Conservation (phyloP, 139 green algal genomes). For the Marvania coccoides region DNA sequence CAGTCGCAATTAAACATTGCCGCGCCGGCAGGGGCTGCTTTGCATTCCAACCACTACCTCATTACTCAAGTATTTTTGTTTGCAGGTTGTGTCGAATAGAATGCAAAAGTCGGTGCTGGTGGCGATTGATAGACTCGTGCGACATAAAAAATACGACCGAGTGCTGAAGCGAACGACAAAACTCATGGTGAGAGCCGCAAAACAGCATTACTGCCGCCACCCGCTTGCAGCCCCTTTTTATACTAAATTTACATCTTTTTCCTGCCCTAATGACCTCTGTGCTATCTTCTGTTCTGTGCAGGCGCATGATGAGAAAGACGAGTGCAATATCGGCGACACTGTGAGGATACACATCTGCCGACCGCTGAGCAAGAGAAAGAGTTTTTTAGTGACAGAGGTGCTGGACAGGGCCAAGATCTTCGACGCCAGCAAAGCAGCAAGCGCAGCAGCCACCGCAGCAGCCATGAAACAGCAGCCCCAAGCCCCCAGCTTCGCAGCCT, state of each 20-base stretch:
- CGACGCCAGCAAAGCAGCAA: constrained; percentile 24
- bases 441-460: constrained; percentile 11
- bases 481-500: constrained; percentile 18
- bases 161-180: constrained; percentile 32
- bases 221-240: not conserved
- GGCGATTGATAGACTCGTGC: constrained; percentile 28
- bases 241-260: not conserved
- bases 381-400: constrained; percentile 38
- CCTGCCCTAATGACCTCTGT: not conserved
- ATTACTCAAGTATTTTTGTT: not conserved
- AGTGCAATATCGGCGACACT: constrained; percentile 51
- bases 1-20: no score
- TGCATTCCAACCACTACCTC: no score
- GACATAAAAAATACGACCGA: constrained; percentile 36
- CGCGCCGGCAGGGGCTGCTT: no score
- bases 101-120: constrained; percentile 56
- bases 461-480: not conserved
- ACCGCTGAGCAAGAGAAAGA: constrained; percentile 53
- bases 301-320: constrained; percentile 49
- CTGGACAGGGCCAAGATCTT: constrained; percentile 36
- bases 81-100: constrained; percentile 50
- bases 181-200: constrained; percentile 36
- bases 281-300: not conserved
- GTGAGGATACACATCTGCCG: constrained; percentile 44
- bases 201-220: not conserved